Evolutionary conservation across 768 basidiomycete genomes (phyloP).

Genomic region (Suillus decipiens): DNA sequence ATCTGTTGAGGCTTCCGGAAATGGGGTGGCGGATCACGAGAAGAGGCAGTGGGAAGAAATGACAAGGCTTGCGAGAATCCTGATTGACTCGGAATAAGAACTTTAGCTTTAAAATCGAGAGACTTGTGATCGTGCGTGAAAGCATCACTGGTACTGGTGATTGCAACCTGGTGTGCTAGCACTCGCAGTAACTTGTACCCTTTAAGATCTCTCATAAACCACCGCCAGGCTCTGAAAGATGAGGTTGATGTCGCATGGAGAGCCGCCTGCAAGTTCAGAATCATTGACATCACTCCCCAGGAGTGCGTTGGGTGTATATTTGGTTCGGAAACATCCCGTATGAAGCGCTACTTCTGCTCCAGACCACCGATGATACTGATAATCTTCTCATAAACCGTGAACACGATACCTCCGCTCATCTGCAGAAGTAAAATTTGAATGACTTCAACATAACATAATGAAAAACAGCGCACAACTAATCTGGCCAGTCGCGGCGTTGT

Average conservation of each 20-base stretch:
- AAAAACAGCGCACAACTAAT: slow-evolving; percentile 56
- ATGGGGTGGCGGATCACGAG: slow-evolving; percentile 19
- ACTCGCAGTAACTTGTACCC: neutral
- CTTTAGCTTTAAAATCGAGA: neutral
- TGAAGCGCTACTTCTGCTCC: slow-evolving; percentile 14
- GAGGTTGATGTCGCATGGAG: neutral
- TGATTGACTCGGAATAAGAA: slow-evolving; percentile 13
- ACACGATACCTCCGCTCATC: slow-evolving; percentile 92
- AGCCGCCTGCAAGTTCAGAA: neutral
- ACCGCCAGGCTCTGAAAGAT: neutral
- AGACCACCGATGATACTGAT: slow-evolving; percentile 51
- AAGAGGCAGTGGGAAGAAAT: slow-evolving; percentile 21
- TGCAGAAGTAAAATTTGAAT: slow-evolving; percentile 34
- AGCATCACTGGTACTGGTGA: neutral
- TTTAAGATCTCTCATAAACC: neutral
- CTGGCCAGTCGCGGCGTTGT: slow-evolving; percentile 88
- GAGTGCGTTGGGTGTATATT: neutral
- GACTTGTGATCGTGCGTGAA: neutral
- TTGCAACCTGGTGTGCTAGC: neutral
- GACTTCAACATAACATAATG: slow-evolving; percentile 5
- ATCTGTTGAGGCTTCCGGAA: slow-evolving; percentile 15
- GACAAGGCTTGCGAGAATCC: slow-evolving; percentile 20
- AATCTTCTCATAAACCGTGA: slow-evolving; percentile 87
- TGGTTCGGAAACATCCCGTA: neutral
- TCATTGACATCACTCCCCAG: neutral